These are phyloP conservation scores for Thalassiosira ordinaria DNA, from an alignment of 352 stramenopile species.

Conservation along the genomic window DNA sequence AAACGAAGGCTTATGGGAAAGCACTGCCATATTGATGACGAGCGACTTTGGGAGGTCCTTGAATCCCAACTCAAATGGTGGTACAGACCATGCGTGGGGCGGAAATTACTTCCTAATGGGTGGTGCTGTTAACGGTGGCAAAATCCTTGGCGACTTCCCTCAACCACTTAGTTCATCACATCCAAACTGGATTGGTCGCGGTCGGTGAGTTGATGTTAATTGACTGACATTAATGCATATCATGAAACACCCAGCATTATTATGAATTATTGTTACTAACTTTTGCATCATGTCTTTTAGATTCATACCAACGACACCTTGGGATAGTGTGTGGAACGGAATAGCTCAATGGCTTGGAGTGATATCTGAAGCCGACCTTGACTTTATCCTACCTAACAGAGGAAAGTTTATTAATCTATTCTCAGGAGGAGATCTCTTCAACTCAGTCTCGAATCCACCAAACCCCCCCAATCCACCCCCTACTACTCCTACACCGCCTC, in stretches of 20 bases:
- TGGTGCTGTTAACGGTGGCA: constrained; percentile 41
- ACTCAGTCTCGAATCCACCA: no score
- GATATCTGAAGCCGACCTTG: constrained; percentile 18
- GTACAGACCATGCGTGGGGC: constrained; percentile 72
- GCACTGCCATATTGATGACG: constrained; percentile 53
- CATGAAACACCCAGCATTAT: no score
- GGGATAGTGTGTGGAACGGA: constrained; percentile 53
- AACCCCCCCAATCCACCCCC: no score
- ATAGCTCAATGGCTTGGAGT: constrained; percentile 60
- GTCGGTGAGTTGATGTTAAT: constrained; percentile 29
- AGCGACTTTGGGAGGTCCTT: constrained; percentile 80
- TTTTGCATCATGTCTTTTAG: no score
- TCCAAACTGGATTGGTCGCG: not conserved
- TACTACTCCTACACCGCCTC: no score
- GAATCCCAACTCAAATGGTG: constrained; percentile 68
- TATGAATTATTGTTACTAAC: no score
- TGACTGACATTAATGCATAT: no score
- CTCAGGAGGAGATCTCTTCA: no score
- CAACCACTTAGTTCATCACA: constrained; percentile 9
- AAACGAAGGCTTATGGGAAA: constrained; percentile 65
- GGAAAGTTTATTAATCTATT: constrained; percentile 7
- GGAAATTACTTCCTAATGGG: constrained; percentile 47
- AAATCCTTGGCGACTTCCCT: constrained; percentile 60
- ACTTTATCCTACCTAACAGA: constrained; percentile 31
- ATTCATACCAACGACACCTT: constrained; percentile 54